These are phyloP conservation scores for Trichophaea hybrida DNA, from an alignment of 2,329 filamentous ascomycete species.

Conservation along the genomic window DNA sequence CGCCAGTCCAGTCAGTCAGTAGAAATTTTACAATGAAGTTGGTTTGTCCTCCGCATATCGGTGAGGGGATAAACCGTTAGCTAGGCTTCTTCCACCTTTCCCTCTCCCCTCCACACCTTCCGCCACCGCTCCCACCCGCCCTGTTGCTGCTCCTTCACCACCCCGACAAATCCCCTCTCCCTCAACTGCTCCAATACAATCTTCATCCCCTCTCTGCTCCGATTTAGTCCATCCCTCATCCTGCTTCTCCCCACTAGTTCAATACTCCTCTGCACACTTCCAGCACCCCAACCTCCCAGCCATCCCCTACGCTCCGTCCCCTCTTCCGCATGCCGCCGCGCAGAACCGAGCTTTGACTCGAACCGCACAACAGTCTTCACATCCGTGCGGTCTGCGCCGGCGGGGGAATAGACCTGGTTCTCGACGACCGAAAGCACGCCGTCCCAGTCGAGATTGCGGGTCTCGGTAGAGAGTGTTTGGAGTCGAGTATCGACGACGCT, in stretches of 20 bases:
- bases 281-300: slow-evolving; percentile 48
- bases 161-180: slow-evolving; percentile 50
- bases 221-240: slow-evolving; percentile 62
- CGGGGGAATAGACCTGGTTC: slow-evolving; percentile 51
- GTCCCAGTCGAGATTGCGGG: slow-evolving; percentile 67
- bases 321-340: slow-evolving; percentile 29
- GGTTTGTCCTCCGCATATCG: neutral
- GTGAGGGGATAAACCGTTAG: neutral
- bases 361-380: slow-evolving; percentile 26
- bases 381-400: slow-evolving; percentile 28
- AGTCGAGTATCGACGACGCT: slow-evolving; percentile 65
- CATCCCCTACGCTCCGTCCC: slow-evolving; percentile 35
- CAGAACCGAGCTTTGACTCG: slow-evolving; percentile 27
- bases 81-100: neutral
- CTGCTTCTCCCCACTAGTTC: slow-evolving; percentile 64
- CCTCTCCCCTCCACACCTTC: slow-evolving; percentile 25
- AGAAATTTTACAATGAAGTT: neutral
- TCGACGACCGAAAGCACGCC: slow-evolving; percentile 67
- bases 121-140: slow-evolving; percentile 29
- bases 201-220: slow-evolving; percentile 70
- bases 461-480: slow-evolving; percentile 72
- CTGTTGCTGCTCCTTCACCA: slow-evolving; percentile 56
- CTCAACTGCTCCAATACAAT: slow-evolving; percentile 61
- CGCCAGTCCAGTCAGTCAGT: too few species aligned
- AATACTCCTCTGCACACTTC: slow-evolving; percentile 63